Base-by-base conservation (phyloP, 1,139 yeast genomes). In the Blastobotrys elegans region DNA sequence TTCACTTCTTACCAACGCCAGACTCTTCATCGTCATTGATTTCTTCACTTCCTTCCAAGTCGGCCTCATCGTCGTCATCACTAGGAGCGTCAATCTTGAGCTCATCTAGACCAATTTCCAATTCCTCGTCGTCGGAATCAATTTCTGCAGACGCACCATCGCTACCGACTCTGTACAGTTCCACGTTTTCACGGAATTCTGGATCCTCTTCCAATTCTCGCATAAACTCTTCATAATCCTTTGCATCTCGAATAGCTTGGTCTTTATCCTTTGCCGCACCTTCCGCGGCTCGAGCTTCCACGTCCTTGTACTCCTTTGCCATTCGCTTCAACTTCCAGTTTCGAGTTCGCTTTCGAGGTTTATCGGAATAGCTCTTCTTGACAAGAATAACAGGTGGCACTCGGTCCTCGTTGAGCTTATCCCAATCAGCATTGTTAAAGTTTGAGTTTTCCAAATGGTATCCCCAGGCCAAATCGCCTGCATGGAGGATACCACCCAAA, bases 311-410 rank as follows among this genome's bases (percentile, higher is more conserved):
- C 71, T 94, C 98, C 65, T 77, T 86, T 40, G 97, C 97, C 97
- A 94, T 90, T 76, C 98, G 85, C 82, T 87, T 87, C 69, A 92
- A 80, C 71, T 86, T 88, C 96, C 97, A 89, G 35, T 77, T 76
- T 76, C 95, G 80, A 74, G 82, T 79, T 70, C 80, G 83, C 50
- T 53, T 50, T 71, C 79, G 79, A 45, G 80, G 76, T 73, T 84
- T 85, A 73, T 95, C 84, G 40, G 84, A 77, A 72, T 90, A 92
- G 62, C 82, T 80, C 69, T 94, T 94, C 87, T 89, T 90, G 50
- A 94, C 95, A 49, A 94, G 70, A 4, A 90, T 76, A 40, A 92
- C 96, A 60, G 92, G 97, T 13, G 96, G 95, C 10, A 65, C 55
- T 50, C 72, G 71, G 51, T 73, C 68, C n/a, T 67, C 68, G 55